Base-by-base conservation (phyloP, 768 basidiomycete species). In the Xerocomellus chrysenteron region DNA sequence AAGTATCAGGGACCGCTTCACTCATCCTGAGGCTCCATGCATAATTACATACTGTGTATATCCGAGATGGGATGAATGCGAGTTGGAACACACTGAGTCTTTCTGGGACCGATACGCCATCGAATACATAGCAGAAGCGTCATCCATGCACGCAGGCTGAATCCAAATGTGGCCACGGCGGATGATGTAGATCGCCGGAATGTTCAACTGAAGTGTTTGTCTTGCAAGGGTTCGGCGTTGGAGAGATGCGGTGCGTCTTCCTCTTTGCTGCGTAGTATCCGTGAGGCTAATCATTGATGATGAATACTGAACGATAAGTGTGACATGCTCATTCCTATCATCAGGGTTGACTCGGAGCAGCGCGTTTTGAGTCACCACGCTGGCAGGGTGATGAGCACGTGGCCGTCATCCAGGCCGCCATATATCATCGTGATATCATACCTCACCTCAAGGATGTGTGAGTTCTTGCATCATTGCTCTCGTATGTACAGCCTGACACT, bases 171-270 rank as follows among this genome's bases (percentile, higher is more conserved):
- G 11, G 58, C 61, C 14, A 62, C 55, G 3, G 33, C 6, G 9
- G 58, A 53, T 11, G 58, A 60, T 17, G 56, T 62, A 58, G 58
- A 60, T n/a, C 37, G 16, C 13, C 48, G 30, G 26, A 51, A 60
- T 37, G 52, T 37, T 40, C 54, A 52, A 30, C 12, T 62, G 17
- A 35, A 0, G 5, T 62, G 61, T 32, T 13, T 50, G 10, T 24
- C 13, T 35, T 64, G 62, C 19, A 2, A 1, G 2, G n/a, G 6
- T 5, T 41, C 26, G 28, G 47, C 19, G 26, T 16, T 63, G 62
- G 62, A 55, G 52, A 43, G 24, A 47, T 45, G 62, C 54, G 45
- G 62, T 63, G 4, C 13, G 45, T 42, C 12, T 44, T n/a, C 5
- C 17, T 35, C 8, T 50, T 32, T 44, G 3, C 13, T 49, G 35